A percentile compares a stretch with the other conserved stretches of the same genome.
Evolutionary conservation across 805 yeast species (phyloP).

Genomic region (Candida sithepensis): DNA sequence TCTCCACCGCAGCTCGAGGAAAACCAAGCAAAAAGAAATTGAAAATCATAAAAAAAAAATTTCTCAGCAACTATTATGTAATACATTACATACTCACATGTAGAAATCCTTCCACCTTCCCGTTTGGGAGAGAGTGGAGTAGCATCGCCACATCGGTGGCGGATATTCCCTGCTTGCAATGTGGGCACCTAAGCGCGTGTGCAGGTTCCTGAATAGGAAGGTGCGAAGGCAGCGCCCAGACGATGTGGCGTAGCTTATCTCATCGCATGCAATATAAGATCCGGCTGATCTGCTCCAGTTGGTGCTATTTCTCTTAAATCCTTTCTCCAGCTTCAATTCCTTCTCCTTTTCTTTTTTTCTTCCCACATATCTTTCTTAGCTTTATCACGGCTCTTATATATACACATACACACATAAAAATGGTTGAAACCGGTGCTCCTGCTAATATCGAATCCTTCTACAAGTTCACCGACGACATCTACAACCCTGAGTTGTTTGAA

Average conservation of each 20-base stretch:
- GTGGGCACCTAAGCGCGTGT: background rate
- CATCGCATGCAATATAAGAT: background rate
- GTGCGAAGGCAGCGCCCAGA: background rate
- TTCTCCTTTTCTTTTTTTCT: background rate
- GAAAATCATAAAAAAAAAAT: too few species aligned
- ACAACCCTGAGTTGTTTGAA: conserved; percentile 38
- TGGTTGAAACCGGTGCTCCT: conserved; percentile 27
- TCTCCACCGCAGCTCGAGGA: too few species aligned
- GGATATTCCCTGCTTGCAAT: background rate
- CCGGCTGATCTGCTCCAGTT: background rate
- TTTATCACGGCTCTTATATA: background rate
- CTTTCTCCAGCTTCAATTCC: background rate
- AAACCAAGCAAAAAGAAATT: too few species aligned
- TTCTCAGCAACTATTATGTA: too few species aligned
- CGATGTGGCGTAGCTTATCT: background rate
- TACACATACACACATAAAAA: too few species aligned
- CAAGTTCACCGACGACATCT: conserved; percentile 30
- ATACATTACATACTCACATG: too few species aligned
- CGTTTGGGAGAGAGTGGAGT: background rate
- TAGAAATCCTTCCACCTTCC: too few species aligned
- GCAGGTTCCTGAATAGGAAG: conserved; percentile 1
- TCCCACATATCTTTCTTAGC: background rate
- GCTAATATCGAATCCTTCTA: conserved; percentile 24
- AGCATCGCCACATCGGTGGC: background rate
- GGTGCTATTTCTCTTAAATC: background rate